Evolutionary conservation across 805 yeast species (phyloP).

Genomic region (Metschnikowia orientalis): DNA sequence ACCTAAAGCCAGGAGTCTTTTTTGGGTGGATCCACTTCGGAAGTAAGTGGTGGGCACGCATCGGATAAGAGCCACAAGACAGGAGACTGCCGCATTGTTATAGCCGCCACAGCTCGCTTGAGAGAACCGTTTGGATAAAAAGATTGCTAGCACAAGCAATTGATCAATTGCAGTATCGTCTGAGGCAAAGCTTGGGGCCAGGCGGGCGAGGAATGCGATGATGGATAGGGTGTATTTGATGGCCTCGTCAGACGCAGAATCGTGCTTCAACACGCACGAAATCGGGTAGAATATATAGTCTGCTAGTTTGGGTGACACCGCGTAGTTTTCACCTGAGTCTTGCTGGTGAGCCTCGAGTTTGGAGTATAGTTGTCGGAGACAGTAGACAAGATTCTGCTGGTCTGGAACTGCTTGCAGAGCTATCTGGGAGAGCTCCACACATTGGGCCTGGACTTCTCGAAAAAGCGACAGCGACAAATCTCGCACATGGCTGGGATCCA

Average conservation of each 20-base stretch:
- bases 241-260: conserved; percentile 19
- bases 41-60: conserved; percentile 22
- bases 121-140: conserved; percentile 18
- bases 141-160: conserved; percentile 29
- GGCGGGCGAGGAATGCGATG: conserved; percentile 24
- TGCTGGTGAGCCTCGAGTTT: conserved; percentile 16
- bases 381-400: conserved; percentile 8
- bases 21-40: conserved; percentile 9
- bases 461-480: conserved; percentile 27
- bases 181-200: conserved; percentile 28
- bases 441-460: conserved; percentile 25
- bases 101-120: conserved; percentile 7
- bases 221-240: conserved; percentile 24
- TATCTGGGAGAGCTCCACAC: conserved; percentile 26
- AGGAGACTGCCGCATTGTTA: conserved; percentile 18
- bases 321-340: conserved; percentile 14
- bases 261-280: conserved; percentile 29
- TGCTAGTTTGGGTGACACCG: conserved; percentile 30
- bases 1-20: conserved; percentile 27
- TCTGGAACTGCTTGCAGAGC: conserved; percentile 15
- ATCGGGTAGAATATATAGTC: conserved; percentile 41
- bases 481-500: conserved; percentile 14
- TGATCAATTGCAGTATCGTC: conserved; percentile 30
- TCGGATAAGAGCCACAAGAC: conserved; percentile 15
- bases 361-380: conserved; percentile 10